phyloP scores from a whole-genome alignment of 1,284 basidiomycete genomes.

The Tylopilus sp. region DNA sequence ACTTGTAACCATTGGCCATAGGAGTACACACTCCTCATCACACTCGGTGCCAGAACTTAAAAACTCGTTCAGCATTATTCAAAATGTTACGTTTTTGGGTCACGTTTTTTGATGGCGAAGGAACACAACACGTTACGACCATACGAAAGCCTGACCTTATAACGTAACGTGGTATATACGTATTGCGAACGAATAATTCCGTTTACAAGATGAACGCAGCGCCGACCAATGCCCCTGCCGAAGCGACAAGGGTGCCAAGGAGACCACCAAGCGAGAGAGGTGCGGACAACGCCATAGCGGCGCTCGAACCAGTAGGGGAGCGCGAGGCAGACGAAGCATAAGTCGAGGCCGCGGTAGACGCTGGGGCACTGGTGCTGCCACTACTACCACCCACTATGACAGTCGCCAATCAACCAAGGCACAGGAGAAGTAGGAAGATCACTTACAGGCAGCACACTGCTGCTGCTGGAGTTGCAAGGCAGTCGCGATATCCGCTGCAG shows the following conservation, averaged over 20 bases:
- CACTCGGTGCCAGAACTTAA: too few relatives aligned
- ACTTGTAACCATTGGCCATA: too few relatives aligned
- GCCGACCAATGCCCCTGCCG: conserved; percentile 26
- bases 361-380: not conserved
- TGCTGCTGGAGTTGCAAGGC: conserved; percentile 9
- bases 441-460: conserved; percentile 19
- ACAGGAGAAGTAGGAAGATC: rapidly evolving
- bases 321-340: not conserved
- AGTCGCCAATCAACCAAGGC: not conserved
- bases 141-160: not conserved
- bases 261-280: conserved; percentile 18
- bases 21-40: too few relatives aligned
- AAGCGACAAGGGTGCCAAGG: conserved; percentile 25
- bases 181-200: not conserved
- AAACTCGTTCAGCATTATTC: too few relatives aligned
- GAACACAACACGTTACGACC: not conserved
- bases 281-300: conserved; percentile 16
- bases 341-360: not conserved
- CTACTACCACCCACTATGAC: not conserved
- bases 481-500: not conserved
- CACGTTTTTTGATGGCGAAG: not conserved
- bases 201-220: conserved; percentile 25
- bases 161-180: not conserved
- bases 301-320: conserved; percentile 9
- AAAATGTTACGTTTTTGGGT: too few relatives aligned